Percentiles rank a stretch among this genome's conserved stretches.
phyloP scores from a whole-genome alignment of 148 eudicot genomes.

The Camellia japonica region DNA sequence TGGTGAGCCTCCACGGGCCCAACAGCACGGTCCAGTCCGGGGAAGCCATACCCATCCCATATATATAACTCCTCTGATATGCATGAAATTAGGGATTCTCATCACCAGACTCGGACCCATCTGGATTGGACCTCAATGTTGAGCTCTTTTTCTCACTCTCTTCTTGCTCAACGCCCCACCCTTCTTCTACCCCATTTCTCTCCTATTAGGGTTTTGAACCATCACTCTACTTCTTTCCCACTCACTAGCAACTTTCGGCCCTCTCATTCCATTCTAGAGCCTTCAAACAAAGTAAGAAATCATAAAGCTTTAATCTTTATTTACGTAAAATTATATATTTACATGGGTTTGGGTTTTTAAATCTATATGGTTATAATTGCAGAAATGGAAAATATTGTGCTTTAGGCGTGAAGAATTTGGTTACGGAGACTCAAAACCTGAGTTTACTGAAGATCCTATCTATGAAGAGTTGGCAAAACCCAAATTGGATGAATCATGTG shows the following conservation, averaged over 20 bases:
- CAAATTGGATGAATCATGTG: constrained; percentile 33
- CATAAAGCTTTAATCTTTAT: neutral
- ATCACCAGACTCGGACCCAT: neutral
- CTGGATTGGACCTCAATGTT: constrained; percentile 38
- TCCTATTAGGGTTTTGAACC: constrained; percentile 44
- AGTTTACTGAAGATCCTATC: constrained; percentile 39
- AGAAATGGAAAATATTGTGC: constrained; percentile 70
- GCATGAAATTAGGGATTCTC: neutral
- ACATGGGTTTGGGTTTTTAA: neutral
- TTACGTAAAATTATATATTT: too few relatives aligned
- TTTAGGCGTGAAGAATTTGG: constrained; percentile 62
- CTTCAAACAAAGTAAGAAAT: constrained; percentile 37
- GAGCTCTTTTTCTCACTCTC: constrained; percentile 49
- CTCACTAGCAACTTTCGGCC: constrained; percentile 35
- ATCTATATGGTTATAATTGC: constrained; percentile 13
- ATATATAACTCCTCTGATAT: neutral
- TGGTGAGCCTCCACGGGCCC: too few relatives aligned
- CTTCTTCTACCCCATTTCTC: constrained; percentile 30
- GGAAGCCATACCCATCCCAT: too few relatives aligned
- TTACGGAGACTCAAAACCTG: constrained; percentile 44
- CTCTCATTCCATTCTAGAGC: constrained; percentile 29
- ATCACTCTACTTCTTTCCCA: constrained; percentile 25
- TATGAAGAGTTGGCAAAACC: constrained; percentile 49
- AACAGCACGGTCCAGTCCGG: too few relatives aligned
- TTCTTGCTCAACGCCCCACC: constrained; percentile 44